Evolutionary conservation across 257 asterid species (phyloP), one percentile per base, ranked within the genome.

Genomic region (Coffea eugenioides): DNA sequence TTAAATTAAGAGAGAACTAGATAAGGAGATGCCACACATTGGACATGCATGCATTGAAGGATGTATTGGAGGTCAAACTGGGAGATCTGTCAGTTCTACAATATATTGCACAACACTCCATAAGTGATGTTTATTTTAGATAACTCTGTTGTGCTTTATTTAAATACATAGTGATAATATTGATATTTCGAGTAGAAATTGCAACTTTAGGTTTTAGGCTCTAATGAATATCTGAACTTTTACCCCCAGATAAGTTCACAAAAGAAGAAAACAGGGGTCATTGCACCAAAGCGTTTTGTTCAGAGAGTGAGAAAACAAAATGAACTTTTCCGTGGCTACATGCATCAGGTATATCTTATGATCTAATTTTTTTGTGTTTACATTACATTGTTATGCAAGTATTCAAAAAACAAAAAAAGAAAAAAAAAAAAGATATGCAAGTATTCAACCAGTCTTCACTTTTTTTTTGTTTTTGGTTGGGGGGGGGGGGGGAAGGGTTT

Each of bases 251-350:
- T 94, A 85, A 92, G 90, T 91, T 92, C 96, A 6, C 96, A 91
- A 79, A 94, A 92, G 92, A 94, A 88, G 82, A 94, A 94, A 85
- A 94, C 98, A 52, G 98, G 98, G 23, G 97, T 94, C 76, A 88
- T 92, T 77, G 91, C 97, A 73, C 98, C 97, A 36, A 94, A 91
- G 89, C 98, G 98, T 79, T 94, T 94, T 43, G 96, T 94, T 51
- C 98, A 94, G 82, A 89, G 96, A 84, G 85, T 94, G 86, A 92
- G 87, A 88, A 94, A 91, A 89, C 97, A 92, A 86, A 89, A 92
- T 83, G 98, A 94, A 80, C 88, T 91, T 77, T 94, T 94, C 65
- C 98, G 98, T 81, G 89, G 98, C 84, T 92, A 89, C 77, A 94
- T 94, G 98, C 98, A 94, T 82, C 98, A 94, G 97, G 98, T 94